A percentile compares a stretch with the other conserved stretches of the same genome.
These are phyloP conservation scores for Candida michaelii DNA, from an alignment of 805 yeast genomes.

Conservation along the genomic window DNA sequence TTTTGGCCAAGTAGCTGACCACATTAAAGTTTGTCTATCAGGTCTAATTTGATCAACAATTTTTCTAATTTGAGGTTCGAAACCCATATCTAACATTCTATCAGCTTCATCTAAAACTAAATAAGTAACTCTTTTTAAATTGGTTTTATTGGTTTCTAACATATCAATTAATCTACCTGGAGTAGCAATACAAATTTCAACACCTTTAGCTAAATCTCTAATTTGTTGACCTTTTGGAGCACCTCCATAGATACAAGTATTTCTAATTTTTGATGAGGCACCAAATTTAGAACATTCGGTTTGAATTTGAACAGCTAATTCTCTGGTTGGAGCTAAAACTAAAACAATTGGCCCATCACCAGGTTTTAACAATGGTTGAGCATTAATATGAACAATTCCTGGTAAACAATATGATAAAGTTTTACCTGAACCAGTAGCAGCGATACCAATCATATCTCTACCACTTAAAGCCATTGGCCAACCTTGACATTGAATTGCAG, in stretches of 20 bases:
- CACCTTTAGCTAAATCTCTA: constrained; percentile 93
- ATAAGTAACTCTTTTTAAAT: constrained; percentile 93
- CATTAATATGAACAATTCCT: constrained; percentile 95
- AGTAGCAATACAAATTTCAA: constrained; percentile 94
- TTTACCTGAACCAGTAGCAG: constrained; percentile 99
- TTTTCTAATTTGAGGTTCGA: constrained; percentile 98
- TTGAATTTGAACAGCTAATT: constrained; percentile 96
- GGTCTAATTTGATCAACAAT: constrained; percentile 98
- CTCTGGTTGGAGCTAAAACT: constrained; percentile 98
- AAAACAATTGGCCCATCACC: constrained; percentile 98
- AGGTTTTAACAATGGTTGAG: constrained; percentile 87
- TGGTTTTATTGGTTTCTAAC: constrained; percentile 93
- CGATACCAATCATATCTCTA: constrained; percentile 98
- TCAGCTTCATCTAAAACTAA: constrained; percentile 98
- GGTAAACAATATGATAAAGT: constrained; percentile 96
- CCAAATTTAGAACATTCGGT: constrained; percentile 95
- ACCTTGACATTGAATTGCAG: constrained; percentile 98
- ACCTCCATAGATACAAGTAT: constrained; percentile 99
- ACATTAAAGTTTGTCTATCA: constrained; percentile 98
- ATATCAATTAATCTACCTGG: constrained; percentile 99
- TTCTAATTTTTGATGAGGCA: constrained; percentile 86
- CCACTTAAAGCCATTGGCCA: constrained; percentile 99
- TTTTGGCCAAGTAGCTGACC: constrained; percentile 99
- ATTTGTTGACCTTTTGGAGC: constrained; percentile 98
- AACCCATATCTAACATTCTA: constrained; percentile 99